A percentile compares a stretch with the other conserved stretches of the same genome.
phyloP scores from a whole-genome alignment of 2,329 filamentous ascomycete species.

The Thielaviopsis punctulata region DNA sequence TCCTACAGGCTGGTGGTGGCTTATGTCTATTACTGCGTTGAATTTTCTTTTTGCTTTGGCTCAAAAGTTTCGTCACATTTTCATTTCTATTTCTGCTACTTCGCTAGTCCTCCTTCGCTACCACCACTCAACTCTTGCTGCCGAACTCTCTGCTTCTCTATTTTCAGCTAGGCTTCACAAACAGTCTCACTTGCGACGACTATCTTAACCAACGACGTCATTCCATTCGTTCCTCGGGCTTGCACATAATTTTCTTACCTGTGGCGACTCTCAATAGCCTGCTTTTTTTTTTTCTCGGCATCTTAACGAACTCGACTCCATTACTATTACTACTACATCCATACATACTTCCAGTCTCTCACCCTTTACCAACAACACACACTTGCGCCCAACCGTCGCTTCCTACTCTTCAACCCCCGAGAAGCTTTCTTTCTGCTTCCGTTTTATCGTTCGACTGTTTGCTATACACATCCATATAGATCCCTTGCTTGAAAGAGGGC shows the following conservation, averaged over 20 bases:
- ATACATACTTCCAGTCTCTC: too few relatives aligned
- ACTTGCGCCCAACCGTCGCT: background rate
- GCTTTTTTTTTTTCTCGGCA: too few relatives aligned
- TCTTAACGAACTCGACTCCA: too few relatives aligned
- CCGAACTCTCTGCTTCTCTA: background rate
- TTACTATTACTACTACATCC: too few relatives aligned
- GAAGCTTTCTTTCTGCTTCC: background rate
- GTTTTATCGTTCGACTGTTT: background rate
- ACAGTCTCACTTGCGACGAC: background rate
- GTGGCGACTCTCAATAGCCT: background rate
- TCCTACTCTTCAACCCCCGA: background rate
- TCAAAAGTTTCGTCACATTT: background rate
- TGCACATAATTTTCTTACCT: background rate
- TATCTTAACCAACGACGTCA: background rate
- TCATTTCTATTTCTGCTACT: background rate
- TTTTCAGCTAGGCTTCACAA: background rate
- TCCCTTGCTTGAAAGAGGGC: too few relatives aligned
- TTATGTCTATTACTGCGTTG: background rate
- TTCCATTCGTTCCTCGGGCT: background rate
- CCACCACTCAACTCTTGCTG: background rate
- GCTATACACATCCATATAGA: background rate
- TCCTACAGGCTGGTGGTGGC: background rate
- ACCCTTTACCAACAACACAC: background rate
- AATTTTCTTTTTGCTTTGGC: background rate
- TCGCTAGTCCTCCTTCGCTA: background rate